Evolutionary conservation across 192 early-diverging fungal genomes (phyloP).

Genomic region (Kickxella alabastrina): DNA sequence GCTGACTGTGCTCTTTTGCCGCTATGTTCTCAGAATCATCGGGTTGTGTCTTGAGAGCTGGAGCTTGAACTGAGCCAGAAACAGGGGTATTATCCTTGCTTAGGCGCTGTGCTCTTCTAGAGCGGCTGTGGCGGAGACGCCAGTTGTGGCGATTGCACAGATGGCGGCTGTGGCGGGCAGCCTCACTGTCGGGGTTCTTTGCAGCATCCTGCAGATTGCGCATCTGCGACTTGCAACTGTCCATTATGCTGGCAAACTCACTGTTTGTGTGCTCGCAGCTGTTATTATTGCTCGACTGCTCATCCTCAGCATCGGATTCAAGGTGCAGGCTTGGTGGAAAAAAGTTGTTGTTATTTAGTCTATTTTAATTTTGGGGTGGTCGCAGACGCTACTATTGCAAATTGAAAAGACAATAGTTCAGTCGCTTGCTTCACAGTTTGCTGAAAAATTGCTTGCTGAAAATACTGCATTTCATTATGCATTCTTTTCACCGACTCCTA

Average conservation of each 20-base stretch:
- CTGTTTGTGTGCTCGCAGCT: conserved; percentile 20
- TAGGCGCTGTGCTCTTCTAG: not conserved
- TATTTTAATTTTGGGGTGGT: not conserved
- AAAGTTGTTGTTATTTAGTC: conserved; percentile 26
- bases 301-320: not conserved
- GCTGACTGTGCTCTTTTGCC: conserved; percentile 3
- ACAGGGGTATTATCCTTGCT: not conserved
- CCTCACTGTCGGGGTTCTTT: not conserved
- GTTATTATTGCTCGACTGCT: conserved; percentile 4
- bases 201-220: conserved; percentile 16
- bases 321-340: conserved; percentile 28
- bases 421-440: too few species aligned
- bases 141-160: conserved; percentile 14
- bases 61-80: not conserved
- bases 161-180: conserved; percentile 2
- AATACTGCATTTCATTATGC: too few species aligned
- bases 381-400: not conserved
- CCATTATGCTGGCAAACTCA: conserved; percentile 33
- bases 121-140: not conserved
- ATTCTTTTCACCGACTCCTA: too few species aligned
- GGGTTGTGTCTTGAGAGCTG: not conserved
- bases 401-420: not conserved
- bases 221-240: conserved; percentile 39
- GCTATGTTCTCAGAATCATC: not conserved
- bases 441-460: too few species aligned